Conservation (phyloP, 1,284 basidiomycete genomes). For the Cryptococcus sp. region DNA sequence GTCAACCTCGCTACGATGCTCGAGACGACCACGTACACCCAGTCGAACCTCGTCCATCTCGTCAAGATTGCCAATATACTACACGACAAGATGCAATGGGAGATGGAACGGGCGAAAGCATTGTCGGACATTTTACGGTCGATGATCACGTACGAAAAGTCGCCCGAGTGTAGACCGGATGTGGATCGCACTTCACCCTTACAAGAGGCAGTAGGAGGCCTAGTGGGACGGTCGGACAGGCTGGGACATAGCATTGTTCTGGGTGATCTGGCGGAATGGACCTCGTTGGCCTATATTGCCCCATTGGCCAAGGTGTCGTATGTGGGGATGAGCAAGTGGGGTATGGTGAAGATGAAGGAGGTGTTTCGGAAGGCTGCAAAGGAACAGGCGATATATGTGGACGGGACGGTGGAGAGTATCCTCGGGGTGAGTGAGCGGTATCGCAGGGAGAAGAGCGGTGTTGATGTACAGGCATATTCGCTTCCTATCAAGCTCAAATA, state of each 20-base stretch:
- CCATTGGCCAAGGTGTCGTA: slow-evolving; percentile 70
- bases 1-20: slow-evolving; percentile 61
- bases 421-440: slow-evolving; percentile 58
- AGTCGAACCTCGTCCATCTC: slow-evolving; percentile 72
- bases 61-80: slow-evolving; percentile 26
- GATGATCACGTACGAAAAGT: slow-evolving; percentile 71
- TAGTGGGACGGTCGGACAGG: slow-evolving; percentile 56
- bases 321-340: slow-evolving; percentile 75
- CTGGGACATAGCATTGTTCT: slow-evolving; percentile 67
- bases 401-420: slow-evolving; percentile 76
- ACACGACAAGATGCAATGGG: slow-evolving; percentile 24
- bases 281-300: slow-evolving; percentile 75
- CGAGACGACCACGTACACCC: slow-evolving; percentile 60
- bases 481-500: slow-evolving; percentile 92
- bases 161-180: slow-evolving; percentile 81
- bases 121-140: slow-evolving; percentile 74
- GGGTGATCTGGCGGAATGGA: slow-evolving; percentile 75
- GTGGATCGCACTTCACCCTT: slow-evolving; percentile 76
- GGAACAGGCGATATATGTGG: slow-evolving; percentile 55
- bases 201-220: slow-evolving; percentile 63
- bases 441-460: background rate
- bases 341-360: slow-evolving; percentile 75
- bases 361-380: slow-evolving; percentile 52
- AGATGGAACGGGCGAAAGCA: slow-evolving; percentile 59
- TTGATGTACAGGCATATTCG: slow-evolving; percentile 61